A percentile compares a stretch with the other conserved stretches of the same genome.
Conservation (phyloP, 768 basidiomycete species). For the Austroboletus festivus region DNA sequence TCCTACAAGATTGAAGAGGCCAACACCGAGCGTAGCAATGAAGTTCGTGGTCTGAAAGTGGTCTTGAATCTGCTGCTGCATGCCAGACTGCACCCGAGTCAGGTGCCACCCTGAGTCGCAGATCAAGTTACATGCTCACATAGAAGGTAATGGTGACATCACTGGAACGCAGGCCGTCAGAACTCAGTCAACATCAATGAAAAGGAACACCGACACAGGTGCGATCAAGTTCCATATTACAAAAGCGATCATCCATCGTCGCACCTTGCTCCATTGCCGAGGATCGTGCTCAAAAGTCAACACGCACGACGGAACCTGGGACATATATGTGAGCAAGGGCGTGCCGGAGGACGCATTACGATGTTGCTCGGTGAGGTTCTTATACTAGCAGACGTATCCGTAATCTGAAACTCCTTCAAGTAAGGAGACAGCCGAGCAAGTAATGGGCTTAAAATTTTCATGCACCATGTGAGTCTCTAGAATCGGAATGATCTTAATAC, state of each 20-base stretch:
- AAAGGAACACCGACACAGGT: not conserved
- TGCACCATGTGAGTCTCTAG: not conserved
- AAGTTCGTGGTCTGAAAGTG: constrained; percentile 15
- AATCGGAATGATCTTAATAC: not conserved
- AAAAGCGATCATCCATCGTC: constrained; percentile 9
- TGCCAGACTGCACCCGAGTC: constrained; percentile 17
- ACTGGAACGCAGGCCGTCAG: constrained; percentile 13
- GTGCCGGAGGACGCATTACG: not conserved
- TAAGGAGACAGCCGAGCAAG: not conserved
- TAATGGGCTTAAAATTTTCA: not conserved
- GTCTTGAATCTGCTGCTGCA: constrained; percentile 21
- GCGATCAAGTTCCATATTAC: not conserved
- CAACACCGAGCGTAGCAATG: constrained; percentile 19
- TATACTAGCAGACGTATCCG: constrained; percentile 3
- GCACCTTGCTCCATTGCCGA: constrained; percentile 18
- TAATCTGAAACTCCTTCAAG: not conserved
- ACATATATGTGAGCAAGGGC: constrained; percentile 14
- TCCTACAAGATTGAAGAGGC: constrained; percentile 21
- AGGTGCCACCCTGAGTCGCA: not conserved
- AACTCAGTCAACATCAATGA: not conserved
- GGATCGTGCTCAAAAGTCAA: constrained; percentile 23
- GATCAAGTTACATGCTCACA: constrained; percentile 5
- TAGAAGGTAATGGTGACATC: constrained; percentile 15
- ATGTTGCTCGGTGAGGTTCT: constrained; percentile 1
- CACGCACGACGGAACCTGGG: constrained; percentile 14